phyloP scores from a whole-genome alignment of 805 yeast species.

The Candida pseudofarinosa region DNA sequence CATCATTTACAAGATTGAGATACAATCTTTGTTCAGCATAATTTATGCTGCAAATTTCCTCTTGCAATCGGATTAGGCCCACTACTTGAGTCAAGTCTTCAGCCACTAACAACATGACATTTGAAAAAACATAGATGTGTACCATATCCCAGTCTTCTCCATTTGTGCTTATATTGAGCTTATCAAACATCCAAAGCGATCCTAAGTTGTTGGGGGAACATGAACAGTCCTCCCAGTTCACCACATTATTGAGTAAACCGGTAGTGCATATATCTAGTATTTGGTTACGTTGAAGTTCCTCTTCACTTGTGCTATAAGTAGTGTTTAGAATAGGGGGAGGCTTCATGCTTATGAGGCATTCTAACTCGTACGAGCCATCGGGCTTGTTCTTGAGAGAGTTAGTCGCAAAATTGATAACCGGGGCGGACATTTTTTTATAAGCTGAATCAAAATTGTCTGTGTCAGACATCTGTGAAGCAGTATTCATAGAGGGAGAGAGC shows the following conservation, averaged over 20 bases:
- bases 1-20: slow-evolving; percentile 35
- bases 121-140: slow-evolving; percentile 29
- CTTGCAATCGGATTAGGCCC: slow-evolving; percentile 38
- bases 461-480: not conserved
- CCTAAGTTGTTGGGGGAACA: slow-evolving; percentile 14
- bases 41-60: slow-evolving; percentile 31
- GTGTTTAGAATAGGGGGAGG: slow-evolving; percentile 15
- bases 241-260: slow-evolving; percentile 3
- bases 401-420: not conserved
- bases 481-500: not conserved
- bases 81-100: slow-evolving; percentile 19
- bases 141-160: slow-evolving; percentile 40
- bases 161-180: slow-evolving; percentile 38
- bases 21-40: slow-evolving; percentile 20
- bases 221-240: slow-evolving; percentile 5
- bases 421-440: not conserved
- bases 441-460: not conserved
- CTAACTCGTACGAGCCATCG: slow-evolving; percentile 8
- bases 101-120: slow-evolving; percentile 21
- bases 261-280: slow-evolving; percentile 8
- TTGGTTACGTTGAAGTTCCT: not conserved
- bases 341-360: slow-evolving; percentile 16
- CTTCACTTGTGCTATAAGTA: slow-evolving; percentile 1
- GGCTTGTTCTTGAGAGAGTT: not conserved
- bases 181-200: slow-evolving; percentile 37